Conservation (phyloP, 83 land plant species). For the Picea engelmannii region DNA sequence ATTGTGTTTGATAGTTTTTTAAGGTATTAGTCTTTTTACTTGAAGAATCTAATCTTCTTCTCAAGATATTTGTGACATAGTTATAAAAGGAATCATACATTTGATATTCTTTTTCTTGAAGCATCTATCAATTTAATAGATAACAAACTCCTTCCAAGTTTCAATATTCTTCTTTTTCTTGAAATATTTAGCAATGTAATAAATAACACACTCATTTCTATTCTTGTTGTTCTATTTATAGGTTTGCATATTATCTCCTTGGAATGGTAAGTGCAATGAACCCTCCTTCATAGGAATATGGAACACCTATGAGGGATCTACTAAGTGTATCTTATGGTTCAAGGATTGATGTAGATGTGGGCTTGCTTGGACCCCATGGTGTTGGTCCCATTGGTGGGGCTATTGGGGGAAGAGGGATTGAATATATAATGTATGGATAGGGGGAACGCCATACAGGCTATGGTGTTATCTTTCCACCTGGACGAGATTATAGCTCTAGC, state of each 20-base stretch:
- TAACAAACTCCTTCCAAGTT: too few species aligned
- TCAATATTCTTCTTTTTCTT: not conserved
- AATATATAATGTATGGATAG: slow-evolving; percentile 46
- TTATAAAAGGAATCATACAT: not conserved
- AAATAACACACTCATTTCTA: not conserved
- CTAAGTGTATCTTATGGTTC: slow-evolving; percentile 39
- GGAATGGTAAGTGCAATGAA: slow-evolving; percentile 43
- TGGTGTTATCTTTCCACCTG: slow-evolving; percentile 79
- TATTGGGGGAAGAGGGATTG: slow-evolving; percentile 53
- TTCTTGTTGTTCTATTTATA: slow-evolving; percentile 38
- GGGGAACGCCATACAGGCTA: slow-evolving; percentile 50
- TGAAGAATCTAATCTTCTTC: not conserved
- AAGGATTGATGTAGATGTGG: slow-evolving; percentile 59
- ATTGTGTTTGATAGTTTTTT: not conserved
- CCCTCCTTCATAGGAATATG: slow-evolving; percentile 45
- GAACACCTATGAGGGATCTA: slow-evolving; percentile 15
- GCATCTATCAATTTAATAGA: too few species aligned
- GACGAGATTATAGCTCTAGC: slow-evolving; percentile 68
- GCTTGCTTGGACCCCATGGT: slow-evolving; percentile 30
- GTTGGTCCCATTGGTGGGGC: slow-evolving; percentile 51
- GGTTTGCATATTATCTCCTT: slow-evolving; percentile 67
- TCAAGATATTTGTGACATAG: not conserved
- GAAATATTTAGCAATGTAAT: not conserved
- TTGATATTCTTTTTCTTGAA: not conserved
- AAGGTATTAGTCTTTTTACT: not conserved